These are phyloP conservation scores for Mikania micrantha DNA, from an alignment of 129 eudicot genomes.

Conservation along the genomic window DNA sequence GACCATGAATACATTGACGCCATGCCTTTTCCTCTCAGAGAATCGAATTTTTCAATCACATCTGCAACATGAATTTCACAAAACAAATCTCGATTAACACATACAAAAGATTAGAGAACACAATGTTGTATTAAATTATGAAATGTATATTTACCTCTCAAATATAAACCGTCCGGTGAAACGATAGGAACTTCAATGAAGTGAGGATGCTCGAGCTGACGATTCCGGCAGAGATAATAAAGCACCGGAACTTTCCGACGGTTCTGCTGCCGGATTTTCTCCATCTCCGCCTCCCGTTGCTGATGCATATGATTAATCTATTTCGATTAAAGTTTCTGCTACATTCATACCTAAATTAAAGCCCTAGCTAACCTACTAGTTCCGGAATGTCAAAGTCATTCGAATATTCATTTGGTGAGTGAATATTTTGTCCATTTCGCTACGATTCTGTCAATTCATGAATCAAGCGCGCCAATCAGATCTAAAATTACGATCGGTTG, in stretches of 20 bases:
- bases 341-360: conserved; percentile 5
- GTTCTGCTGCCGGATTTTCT: conserved; percentile 15
- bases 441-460: conserved; percentile 9
- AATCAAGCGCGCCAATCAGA: conserved; percentile 11
- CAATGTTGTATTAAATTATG: conserved; percentile 33
- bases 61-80: conserved; percentile 34
- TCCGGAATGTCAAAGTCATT: neutral
- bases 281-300: conserved; percentile 21
- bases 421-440: conserved; percentile 14
- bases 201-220: conserved; percentile 98
- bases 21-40: conserved; percentile 93
- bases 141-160: conserved; percentile 56
- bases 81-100: neutral
- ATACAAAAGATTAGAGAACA: neutral
- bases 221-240: conserved; percentile 77
- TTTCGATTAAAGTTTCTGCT: conserved; percentile 72
- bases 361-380: neutral
- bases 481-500: neutral
- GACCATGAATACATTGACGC: conserved; percentile 95
- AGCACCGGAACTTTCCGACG: conserved; percentile 66
- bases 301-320: conserved; percentile 74
- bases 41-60: conserved; percentile 83
- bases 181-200: conserved; percentile 80
- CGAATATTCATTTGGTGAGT: conserved; percentile 12
- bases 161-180: conserved; percentile 74